phyloP scores from a whole-genome alignment of 2,329 filamentous ascomycete genomes.

The Salinomyces thailandicus region DNA sequence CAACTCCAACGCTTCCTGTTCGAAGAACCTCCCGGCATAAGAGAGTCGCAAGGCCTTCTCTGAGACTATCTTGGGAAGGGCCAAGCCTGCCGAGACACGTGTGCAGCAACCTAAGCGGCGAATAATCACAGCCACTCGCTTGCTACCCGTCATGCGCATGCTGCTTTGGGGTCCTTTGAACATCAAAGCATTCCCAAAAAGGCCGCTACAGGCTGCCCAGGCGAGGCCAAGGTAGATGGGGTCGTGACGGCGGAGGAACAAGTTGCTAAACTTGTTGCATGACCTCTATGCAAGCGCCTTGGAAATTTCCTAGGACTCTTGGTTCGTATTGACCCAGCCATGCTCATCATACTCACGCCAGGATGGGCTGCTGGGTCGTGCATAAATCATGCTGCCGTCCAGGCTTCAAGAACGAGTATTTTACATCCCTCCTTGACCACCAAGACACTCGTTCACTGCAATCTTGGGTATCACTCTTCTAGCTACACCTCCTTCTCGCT shows the following conservation, averaged over 20 bases:
- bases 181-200: background rate
- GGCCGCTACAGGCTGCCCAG: background rate
- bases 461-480: background rate
- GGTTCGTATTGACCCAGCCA: background rate
- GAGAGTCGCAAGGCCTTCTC: background rate
- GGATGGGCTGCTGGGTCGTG: background rate
- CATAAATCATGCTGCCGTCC: background rate
- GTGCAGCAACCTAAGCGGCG: background rate
- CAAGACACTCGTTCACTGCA: background rate
- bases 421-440: background rate
- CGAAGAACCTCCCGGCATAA: background rate
- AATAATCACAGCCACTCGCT: background rate
- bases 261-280: conserved; percentile 1
- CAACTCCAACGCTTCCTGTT: background rate
- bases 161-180: background rate
- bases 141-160: background rate
- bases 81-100: background rate
- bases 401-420: background rate
- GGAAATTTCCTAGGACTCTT: background rate
- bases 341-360: background rate
- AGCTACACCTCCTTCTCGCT: background rate
- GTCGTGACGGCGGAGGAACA: background rate
- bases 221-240: background rate
- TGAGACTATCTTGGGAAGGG: background rate
- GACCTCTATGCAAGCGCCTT: background rate